Conservation (phyloP, 306 rosid species). For the Pterocarpus macrocarpus region DNA sequence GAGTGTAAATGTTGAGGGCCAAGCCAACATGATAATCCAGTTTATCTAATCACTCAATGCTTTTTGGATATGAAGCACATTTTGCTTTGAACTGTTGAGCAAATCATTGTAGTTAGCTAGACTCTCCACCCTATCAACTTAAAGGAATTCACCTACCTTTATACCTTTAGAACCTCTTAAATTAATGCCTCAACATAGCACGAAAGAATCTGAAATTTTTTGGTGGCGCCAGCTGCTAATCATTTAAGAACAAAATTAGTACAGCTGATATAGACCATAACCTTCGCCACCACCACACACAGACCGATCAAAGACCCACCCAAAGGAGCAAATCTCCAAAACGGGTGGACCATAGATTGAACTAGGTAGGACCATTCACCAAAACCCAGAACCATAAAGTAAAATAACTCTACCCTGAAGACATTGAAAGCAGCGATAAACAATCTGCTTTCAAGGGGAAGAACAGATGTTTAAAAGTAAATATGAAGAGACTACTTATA, state of each 20-base stretch:
- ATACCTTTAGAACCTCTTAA: conserved; percentile 1
- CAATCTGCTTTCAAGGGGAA: neutral
- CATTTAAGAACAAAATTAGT: conserved; percentile 6
- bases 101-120: neutral
- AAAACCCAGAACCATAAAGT: neutral
- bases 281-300: conserved; percentile 15
- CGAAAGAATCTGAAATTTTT: neutral
- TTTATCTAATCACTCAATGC: neutral
- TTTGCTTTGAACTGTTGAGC: neutral
- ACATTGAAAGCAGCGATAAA: neutral
- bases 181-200: neutral
- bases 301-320: conserved; percentile 41
- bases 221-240: neutral
- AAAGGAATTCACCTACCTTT: conserved; percentile 4
- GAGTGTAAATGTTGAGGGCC: neutral
- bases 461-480: too few species aligned
- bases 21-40: neutral
- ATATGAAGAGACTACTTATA: neutral
- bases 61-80: neutral
- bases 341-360: conserved; percentile 41
- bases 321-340: neutral
- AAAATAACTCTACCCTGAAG: neutral
- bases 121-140: neutral
- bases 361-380: neutral
- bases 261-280: neutral